Evolutionary conservation across 2,329 filamentous ascomycete genomes (phyloP), one percentile per base, ranked within the genome.

Genomic region (Scytalidium lignicola): DNA sequence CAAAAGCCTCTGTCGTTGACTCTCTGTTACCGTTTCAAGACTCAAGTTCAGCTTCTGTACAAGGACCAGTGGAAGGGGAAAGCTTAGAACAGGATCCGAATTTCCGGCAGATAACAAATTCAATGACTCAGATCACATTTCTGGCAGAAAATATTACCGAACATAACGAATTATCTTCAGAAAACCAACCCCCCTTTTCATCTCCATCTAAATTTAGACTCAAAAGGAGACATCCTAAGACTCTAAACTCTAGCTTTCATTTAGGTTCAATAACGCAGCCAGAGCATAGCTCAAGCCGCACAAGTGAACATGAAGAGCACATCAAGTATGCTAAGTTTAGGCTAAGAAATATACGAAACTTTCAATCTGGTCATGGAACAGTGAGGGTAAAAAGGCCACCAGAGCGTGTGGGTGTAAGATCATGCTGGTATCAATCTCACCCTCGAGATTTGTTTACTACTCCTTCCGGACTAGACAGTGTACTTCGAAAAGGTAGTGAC

Each of bases 361-460:
- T 63, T 17, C 53, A 52, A 22, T 60, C 62, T 9, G 55, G 55
- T 15, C 49, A 52, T 13, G 63, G 59, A 9, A 65, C 64, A 13
- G 55, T 65, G 15, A 58, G 56, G 28, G 48, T 65, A 15, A 61
- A 57, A 40, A 52, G 55, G 45, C 54, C 58, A 10, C 55, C 51
- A 29, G 47, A 40, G 29, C 56, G 55, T 18, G 51, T 49, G 8
- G 55, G 44, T 43, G 52, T 51, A 8, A 48, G 52, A 12, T 41
- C 55, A 10, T 60, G 57, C 37, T 49, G 64, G 15, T 52, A 65
- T 23, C 47, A 67, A 39, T 50, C 49, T 20, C 54, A 53, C 23
- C 56, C 58, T 9, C 62, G 57, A 49, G 63, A 66, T 49, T 45
- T 66, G 15, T 66, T 66, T 48, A 63, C 62, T 12, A 51, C 63